A percentile compares a stretch with the other conserved stretches of the same genome.
Evolutionary conservation across 352 stramenopile species (phyloP).

Genomic region (Phytophthora agathidicida): DNA sequence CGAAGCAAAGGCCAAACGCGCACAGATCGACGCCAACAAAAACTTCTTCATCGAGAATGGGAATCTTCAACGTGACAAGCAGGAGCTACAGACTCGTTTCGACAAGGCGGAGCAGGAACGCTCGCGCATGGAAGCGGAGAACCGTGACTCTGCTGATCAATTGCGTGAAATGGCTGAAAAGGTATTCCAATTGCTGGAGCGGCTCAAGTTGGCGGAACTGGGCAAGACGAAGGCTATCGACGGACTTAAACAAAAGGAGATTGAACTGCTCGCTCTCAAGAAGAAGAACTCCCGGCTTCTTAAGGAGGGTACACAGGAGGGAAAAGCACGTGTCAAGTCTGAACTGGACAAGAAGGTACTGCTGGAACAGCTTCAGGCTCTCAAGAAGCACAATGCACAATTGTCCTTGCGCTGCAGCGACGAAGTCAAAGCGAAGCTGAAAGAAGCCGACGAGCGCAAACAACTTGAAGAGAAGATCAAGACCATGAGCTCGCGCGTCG

Average conservation of each 20-base stretch:
- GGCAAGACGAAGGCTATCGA: slow-evolving; percentile 97
- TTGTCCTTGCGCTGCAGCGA: slow-evolving; percentile 92
- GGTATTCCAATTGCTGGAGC: slow-evolving; percentile 95
- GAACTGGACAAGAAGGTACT: slow-evolving; percentile 95
- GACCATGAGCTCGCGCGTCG: slow-evolving; percentile 92
- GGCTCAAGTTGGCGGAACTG: slow-evolving; percentile 95
- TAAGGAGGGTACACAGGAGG: slow-evolving; percentile 94
- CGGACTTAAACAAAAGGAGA: slow-evolving; percentile 93
- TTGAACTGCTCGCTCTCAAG: slow-evolving; percentile 94
- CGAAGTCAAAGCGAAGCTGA: slow-evolving; percentile 93
- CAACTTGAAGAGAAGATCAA: slow-evolving; percentile 94
- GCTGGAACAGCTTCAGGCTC: slow-evolving; percentile 92
- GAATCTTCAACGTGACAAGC: slow-evolving; percentile 75
- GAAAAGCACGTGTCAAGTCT: slow-evolving; percentile 92
- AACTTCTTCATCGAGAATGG: slow-evolving; percentile 90
- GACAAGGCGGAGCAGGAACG: slow-evolving; percentile 93
- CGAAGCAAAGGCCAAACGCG: slow-evolving; percentile 92
- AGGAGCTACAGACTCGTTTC: slow-evolving; percentile 83
- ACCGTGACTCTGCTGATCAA: slow-evolving; percentile 94
- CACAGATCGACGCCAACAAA: slow-evolving; percentile 93
- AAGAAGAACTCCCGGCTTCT: slow-evolving; percentile 95
- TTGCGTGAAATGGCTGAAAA: slow-evolving; percentile 98
- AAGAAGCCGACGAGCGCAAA: slow-evolving; percentile 91
- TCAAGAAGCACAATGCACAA: slow-evolving; percentile 96
- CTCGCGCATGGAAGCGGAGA: slow-evolving; percentile 95